These are phyloP conservation scores for Liquidambar formosana DNA, from an alignment of 164 flowering plant species.

Conservation along the genomic window DNA sequence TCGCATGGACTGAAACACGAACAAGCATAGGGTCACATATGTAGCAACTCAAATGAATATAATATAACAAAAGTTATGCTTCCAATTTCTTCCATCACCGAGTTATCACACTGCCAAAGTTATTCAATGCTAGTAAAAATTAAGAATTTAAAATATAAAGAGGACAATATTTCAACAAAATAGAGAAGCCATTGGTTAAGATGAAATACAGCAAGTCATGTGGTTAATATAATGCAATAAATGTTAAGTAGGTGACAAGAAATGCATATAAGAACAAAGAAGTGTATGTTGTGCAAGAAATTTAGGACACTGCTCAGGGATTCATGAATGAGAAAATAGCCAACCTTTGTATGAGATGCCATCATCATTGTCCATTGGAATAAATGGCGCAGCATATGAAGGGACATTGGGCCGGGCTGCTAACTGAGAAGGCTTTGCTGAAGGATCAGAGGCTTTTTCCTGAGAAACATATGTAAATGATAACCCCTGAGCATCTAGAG, in stretches of 20 bases:
- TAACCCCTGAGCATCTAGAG: neutral
- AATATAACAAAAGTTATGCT: neutral
- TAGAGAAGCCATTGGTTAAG: no score
- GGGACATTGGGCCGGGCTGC: constrained; percentile 56
- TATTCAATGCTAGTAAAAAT: neutral
- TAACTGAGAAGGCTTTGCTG: constrained; percentile 51
- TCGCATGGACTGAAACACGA: no score
- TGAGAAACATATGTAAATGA: constrained; percentile 22
- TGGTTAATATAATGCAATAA: no score
- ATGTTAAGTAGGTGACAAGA: no score
- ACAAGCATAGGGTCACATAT: neutral
- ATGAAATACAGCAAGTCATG: no score
- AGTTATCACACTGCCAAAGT: neutral
- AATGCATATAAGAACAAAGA: no score
- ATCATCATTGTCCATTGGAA: constrained; percentile 68
- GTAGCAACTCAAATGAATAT: neutral
- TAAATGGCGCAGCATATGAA: constrained; percentile 53
- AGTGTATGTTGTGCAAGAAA: no score
- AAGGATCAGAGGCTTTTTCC: constrained; percentile 68
- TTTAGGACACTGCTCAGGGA: no score
- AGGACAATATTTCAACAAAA: no score
- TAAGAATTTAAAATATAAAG: neutral
- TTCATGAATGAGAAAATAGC: constrained; percentile 4
- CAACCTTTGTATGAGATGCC: constrained; percentile 70
- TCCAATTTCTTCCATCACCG: neutral